These are phyloP conservation scores for Trichoderma parareesei DNA, from an alignment of 495 filamentous ascomycete species.

Conservation along the genomic window DNA sequence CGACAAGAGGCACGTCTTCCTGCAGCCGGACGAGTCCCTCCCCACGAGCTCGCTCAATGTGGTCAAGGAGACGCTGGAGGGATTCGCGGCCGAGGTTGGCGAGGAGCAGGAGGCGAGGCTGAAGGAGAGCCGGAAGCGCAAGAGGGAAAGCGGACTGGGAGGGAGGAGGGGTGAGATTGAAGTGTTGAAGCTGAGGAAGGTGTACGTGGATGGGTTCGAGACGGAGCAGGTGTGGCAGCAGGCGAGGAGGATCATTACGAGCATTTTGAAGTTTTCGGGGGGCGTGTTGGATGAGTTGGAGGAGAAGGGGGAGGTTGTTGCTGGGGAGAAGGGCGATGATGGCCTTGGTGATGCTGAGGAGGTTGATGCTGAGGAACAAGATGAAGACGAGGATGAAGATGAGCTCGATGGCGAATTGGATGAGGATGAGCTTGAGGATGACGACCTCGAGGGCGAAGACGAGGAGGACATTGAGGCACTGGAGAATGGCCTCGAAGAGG, in stretches of 20 bases:
- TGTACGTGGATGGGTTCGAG: conserved; percentile 83
- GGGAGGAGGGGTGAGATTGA: conserved; percentile 23
- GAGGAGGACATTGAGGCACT: conserved; percentile 19
- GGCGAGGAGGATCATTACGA: conserved; percentile 65
- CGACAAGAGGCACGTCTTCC: conserved; percentile 51
- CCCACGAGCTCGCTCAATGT: conserved; percentile 56
- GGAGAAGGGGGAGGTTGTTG: conserved; percentile 27
- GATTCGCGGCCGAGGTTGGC: conserved; percentile 60
- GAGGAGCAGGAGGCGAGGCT: conserved; percentile 53
- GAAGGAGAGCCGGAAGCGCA: conserved; percentile 58
- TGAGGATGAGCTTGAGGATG: conserved; percentile 18
- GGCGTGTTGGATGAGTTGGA: conserved; percentile 44
- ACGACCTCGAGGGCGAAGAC: conserved; percentile 13
- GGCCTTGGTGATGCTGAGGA: conserved; percentile 19
- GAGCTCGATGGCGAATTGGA: conserved; percentile 22
- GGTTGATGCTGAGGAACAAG: conserved; percentile 17
- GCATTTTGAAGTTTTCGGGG: conserved; percentile 31
- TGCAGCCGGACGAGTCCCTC: conserved; percentile 58
- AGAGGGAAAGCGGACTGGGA: conserved; percentile 36
- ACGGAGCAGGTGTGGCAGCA: conserved; percentile 92
- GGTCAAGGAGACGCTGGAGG: conserved; percentile 69
- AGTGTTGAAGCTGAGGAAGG: conserved; percentile 59
- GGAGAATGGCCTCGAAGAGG: conserved; percentile 10
- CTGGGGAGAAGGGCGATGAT: conserved; percentile 20
- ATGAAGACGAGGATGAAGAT: conserved; percentile 17